phyloP scores from a whole-genome alignment of 306 rosid genomes.

The Sophora flavescens region DNA sequence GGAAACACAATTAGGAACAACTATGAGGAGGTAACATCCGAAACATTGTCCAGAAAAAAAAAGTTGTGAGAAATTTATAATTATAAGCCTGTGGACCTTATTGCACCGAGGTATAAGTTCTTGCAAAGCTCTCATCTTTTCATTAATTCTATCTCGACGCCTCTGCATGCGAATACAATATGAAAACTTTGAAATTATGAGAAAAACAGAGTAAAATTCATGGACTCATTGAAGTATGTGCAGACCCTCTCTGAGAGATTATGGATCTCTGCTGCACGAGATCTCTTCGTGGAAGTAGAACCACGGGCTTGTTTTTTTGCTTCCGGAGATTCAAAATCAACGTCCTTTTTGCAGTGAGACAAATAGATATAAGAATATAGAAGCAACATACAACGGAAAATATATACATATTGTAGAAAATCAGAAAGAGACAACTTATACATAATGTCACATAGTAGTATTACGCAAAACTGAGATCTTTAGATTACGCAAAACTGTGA shows the following conservation, averaged over 20 bases:
- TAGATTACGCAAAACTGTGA: no score
- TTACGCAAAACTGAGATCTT: no score
- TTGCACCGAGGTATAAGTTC: slow-evolving; percentile 90
- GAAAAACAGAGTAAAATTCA: slow-evolving; percentile 10
- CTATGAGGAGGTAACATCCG: slow-evolving; percentile 19
- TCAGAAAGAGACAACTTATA: slow-evolving; percentile 13
- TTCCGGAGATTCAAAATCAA: slow-evolving; percentile 60
- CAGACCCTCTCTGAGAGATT: slow-evolving; percentile 94
- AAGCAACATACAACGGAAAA: slow-evolving; percentile 22
- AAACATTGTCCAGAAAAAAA: neutral
- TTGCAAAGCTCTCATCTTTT: slow-evolving; percentile 87
- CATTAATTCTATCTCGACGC: slow-evolving; percentile 92
- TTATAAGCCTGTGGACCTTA: slow-evolving; percentile 57
- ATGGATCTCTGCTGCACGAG: slow-evolving; percentile 90
- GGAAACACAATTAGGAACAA: neutral
- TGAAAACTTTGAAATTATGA: slow-evolving; percentile 22
- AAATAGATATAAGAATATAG: slow-evolving; percentile 30
- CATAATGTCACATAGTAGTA: no score
- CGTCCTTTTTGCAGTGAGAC: slow-evolving; percentile 57
- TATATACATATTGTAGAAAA: neutral
- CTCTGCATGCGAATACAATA: slow-evolving; percentile 56
- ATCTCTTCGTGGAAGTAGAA: slow-evolving; percentile 65
- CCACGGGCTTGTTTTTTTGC: slow-evolving; percentile 62
- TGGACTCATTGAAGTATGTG: neutral
- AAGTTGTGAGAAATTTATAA: neutral